These are phyloP conservation scores for Cryptosporidium felis DNA, from an alignment of 169 alveolate genomes.

Conservation along the genomic window DNA sequence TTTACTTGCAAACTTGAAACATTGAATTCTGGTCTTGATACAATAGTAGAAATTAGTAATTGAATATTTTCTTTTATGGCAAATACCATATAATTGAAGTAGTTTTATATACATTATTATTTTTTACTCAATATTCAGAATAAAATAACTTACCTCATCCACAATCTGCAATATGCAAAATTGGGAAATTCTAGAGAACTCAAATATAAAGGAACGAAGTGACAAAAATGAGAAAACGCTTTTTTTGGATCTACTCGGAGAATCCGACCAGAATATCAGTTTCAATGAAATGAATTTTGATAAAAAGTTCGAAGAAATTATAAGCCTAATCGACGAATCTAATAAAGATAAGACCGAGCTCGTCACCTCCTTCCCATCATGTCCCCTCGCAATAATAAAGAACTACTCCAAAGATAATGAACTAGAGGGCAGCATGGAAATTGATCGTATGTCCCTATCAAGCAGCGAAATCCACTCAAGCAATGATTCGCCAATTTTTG, in stretches of 20 bases:
- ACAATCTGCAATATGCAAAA: conserved; percentile 53
- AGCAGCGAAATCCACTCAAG: conserved; percentile 43
- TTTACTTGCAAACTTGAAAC: too few species aligned
- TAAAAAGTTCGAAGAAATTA: conserved; percentile 1
- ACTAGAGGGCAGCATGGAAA: conserved; percentile 47
- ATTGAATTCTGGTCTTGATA: too few species aligned
- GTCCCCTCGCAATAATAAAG: conserved; percentile 45
- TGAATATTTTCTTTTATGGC: too few species aligned
- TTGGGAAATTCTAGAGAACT: conserved; percentile 30
- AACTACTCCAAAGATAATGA: background rate
- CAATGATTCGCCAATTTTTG: conserved; percentile 27
- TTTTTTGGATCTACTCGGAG: background rate
- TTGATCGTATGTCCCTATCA: conserved; percentile 30
- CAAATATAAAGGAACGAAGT: background rate
- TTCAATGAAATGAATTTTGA: background rate
- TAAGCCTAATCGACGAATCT: background rate
- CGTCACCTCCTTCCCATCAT: conserved; percentile 39
- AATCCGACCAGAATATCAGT: background rate
- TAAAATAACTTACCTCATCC: too few species aligned
- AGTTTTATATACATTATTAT: too few species aligned
- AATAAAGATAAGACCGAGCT: conserved; percentile 40
- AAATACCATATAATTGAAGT: too few species aligned
- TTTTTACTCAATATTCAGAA: too few species aligned
- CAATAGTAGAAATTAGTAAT: too few species aligned
- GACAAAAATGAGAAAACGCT: background rate